phyloP scores from a whole-genome alignment of 2,329 filamentous ascomycete genomes.

The Nemania bipapillata region DNA sequence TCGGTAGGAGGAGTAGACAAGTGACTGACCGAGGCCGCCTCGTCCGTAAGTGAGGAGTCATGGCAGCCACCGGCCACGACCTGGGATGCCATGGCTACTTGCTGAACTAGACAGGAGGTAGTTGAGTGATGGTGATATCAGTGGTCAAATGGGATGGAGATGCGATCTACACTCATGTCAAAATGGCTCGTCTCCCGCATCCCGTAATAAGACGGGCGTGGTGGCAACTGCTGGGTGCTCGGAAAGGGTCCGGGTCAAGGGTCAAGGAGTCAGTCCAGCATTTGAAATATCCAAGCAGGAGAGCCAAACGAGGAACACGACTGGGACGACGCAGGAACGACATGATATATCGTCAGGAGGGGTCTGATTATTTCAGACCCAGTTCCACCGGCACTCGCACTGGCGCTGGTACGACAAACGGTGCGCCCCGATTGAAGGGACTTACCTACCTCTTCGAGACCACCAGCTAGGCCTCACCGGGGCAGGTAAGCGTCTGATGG shows the following conservation, averaged over 20 bases:
- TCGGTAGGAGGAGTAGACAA: slow-evolving; percentile 49
- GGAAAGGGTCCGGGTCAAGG: not conserved
- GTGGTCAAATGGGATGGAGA: not conserved
- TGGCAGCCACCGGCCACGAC: slow-evolving; percentile 29
- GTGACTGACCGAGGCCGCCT: slow-evolving; percentile 38
- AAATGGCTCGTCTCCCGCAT: slow-evolving; percentile 5
- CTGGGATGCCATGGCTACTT: slow-evolving; percentile 34
- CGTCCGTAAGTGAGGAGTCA: slow-evolving; percentile 42
- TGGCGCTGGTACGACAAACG: too few relatives aligned
- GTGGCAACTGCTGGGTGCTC: not conserved
- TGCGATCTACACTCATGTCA: not conserved
- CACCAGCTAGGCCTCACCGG: slow-evolving; percentile 11
- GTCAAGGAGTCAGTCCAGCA: too few relatives aligned
- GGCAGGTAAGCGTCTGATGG: slow-evolving; percentile 5
- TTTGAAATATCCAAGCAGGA: slow-evolving; percentile 2
- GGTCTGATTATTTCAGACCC: slow-evolving; percentile 5
- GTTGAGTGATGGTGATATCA: not conserved
- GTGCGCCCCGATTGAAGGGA: slow-evolving; percentile 11
- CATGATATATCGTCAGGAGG: slow-evolving; percentile 27
- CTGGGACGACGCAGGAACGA: slow-evolving; percentile 2
- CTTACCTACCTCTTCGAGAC: slow-evolving; percentile 19
- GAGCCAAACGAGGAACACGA: slow-evolving; percentile 2
- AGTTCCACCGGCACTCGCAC: slow-evolving; percentile 25
- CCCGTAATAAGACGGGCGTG: too few relatives aligned
- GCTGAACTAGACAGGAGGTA: not conserved